Base-by-base conservation (phyloP, 805 yeast genomes). In the Sugiyamaella mastotermitis region DNA sequence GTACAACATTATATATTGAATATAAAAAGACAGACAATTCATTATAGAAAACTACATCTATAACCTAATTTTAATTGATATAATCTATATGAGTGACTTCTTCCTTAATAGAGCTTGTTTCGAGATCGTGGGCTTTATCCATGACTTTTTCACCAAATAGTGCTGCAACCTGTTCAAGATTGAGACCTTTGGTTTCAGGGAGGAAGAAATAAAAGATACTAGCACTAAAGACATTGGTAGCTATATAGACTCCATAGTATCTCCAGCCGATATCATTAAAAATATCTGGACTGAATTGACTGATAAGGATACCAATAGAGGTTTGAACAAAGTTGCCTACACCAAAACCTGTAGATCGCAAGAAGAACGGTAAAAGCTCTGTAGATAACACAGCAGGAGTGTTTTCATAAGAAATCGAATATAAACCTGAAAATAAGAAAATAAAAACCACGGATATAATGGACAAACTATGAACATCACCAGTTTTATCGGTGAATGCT, bases 81-180 rank as follows among this genome's bases (percentile, higher is more conserved):
- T n/a, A n/a, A n/a, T n/a, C n/a, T n/a, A n/a, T n/a, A n/a, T n/a
- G n/a, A n/a, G n/a, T n/a, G n/a, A n/a, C n/a, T n/a, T n/a, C n/a
- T n/a, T n/a, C n/a, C n/a, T n/a, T n/a, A n/a, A n/a, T n/a, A n/a
- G n/a, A n/a, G n/a, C n/a, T n/a, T n/a, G n/a, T n/a, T n/a, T n/a
- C n/a, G n/a, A n/a, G n/a, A n/a, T n/a, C n/a, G n/a, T n/a, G n/a
- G 18, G 15, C 17, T 7, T 27, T 17, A 27, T 14, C 10, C 9
- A 31, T 6, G 23, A 31, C 33, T 5, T 31, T 22, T 31, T 40
- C 71, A 17, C 68, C 72, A 45, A 68, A 67, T 16, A 66, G 65
- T 35, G 50, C 51, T 8, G 66, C 67, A 30, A 65, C 66, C 45
- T 67, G 71, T 45, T 66, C 72, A 53, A 66, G 62, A 6, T 66